These are phyloP conservation scores for Beta lomatogona DNA, from an alignment of 179 eudicot species.

Conservation along the genomic window DNA sequence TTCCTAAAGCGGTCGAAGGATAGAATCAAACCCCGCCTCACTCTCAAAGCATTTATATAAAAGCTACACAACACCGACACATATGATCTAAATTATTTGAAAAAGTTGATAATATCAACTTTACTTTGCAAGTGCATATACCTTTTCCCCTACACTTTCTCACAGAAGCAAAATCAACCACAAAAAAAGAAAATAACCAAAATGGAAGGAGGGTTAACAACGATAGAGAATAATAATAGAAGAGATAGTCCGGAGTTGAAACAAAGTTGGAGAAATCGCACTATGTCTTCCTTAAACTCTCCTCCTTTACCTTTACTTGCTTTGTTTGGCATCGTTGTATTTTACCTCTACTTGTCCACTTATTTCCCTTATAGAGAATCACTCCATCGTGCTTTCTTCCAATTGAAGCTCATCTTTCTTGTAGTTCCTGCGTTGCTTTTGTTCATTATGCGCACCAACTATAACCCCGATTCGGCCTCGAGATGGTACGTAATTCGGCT, in stretches of 20 bases:
- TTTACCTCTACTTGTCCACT: slow-evolving; percentile 39
- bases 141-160: background rate
- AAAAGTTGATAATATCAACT: background rate
- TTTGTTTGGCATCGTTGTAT: slow-evolving; percentile 39
- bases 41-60: slow-evolving; percentile 2
- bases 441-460: slow-evolving; percentile 24
- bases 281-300: slow-evolving; percentile 32
- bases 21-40: slow-evolving; percentile 26
- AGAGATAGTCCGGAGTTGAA: slow-evolving; percentile 31
- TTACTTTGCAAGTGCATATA: slow-evolving; percentile 16
- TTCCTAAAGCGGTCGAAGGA: background rate
- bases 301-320: slow-evolving; percentile 49
- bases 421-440: slow-evolving; percentile 39
- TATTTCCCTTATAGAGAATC: slow-evolving; percentile 35
- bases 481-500: slow-evolving; percentile 25
- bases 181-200: background rate
- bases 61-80: background rate
- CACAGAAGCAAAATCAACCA: background rate
- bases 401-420: slow-evolving; percentile 33
- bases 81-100: background rate
- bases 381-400: slow-evolving; percentile 26
- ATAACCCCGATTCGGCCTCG: background rate
- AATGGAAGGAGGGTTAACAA: background rate
- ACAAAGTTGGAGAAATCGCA: slow-evolving; percentile 37
- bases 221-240: background rate